Percentiles rank a stretch among this genome's conserved stretches.
phyloP scores from a whole-genome alignment of 306 rosid species.

The Malus domestica region ASM211411v1 NC_041793.1:37843501-37844000 shows the following conservation, averaged over 20 bases:
- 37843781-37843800: constrained; percentile 68
- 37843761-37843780: constrained; percentile 68
- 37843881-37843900: constrained; percentile 59
- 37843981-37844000: constrained; percentile 48
- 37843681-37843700: constrained; percentile 67
- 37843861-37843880: constrained; percentile 88
- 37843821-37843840: constrained; percentile 55
- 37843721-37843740: constrained; percentile 58
- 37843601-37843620: constrained; percentile 72
- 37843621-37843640: constrained; percentile 91
- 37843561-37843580: constrained; percentile 80
- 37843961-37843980: constrained; percentile 64
- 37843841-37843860: constrained; percentile 69
- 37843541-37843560: constrained; percentile 76
- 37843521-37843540: constrained; percentile 77
- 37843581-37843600: constrained; percentile 78
- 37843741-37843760: constrained; percentile 74
- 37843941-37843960: constrained; percentile 66
- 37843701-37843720: constrained; percentile 63
- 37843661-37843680: constrained; percentile 57
- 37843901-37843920: constrained; percentile 41
- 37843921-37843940: constrained; percentile 56
- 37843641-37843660: constrained; percentile 80
- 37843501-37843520: constrained; percentile 81
- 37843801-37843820: constrained; percentile 54